Conservation (phyloP, 2,329 filamentous ascomycete species). For the Ceratocystis colombiana region DNA sequence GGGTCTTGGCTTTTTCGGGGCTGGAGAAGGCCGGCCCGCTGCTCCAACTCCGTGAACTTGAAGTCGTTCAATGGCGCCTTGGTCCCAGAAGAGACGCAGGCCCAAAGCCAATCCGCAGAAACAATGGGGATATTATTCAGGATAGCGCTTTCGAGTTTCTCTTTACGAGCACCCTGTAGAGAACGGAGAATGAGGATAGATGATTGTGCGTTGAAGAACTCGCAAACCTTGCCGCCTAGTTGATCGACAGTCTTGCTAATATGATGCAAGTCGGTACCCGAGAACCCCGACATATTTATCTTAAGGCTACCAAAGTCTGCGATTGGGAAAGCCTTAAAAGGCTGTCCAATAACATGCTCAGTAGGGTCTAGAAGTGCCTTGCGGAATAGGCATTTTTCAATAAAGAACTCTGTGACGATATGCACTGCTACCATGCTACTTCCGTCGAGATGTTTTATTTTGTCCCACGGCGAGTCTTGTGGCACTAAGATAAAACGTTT, state of each 20-base stretch:
- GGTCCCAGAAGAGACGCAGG: constrained; percentile 48
- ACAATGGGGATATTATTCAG: constrained; percentile 75
- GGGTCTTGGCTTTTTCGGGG: constrained; percentile 25
- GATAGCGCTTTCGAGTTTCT: constrained; percentile 70
- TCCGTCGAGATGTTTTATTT: constrained; percentile 11
- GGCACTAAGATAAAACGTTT: constrained; percentile 44
- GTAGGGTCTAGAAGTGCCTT: constrained; percentile 61
- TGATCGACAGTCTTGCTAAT: constrained; percentile 65
- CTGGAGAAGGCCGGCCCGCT: constrained; percentile 25
- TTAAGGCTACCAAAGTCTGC: constrained; percentile 57
- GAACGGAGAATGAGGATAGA: constrained; percentile 67
- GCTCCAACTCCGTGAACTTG: constrained; percentile 26
- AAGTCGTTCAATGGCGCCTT: background rate
- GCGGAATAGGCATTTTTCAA: constrained; percentile 76
- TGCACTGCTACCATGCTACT: constrained; percentile 7
- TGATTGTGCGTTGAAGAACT: constrained; percentile 60
- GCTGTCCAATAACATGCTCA: constrained; percentile 62
- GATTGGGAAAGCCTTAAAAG: constrained; percentile 63
- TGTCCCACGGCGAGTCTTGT: constrained; percentile 31
- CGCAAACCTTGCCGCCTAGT: constrained; percentile 71
- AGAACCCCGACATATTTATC: constrained; percentile 74
- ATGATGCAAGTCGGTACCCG: constrained; percentile 74
- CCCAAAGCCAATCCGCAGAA: constrained; percentile 71
- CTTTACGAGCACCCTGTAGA: constrained; percentile 47
- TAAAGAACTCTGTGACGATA: constrained; percentile 79